Conservation (phyloP, 768 basidiomycete species). For the Omphalotus guepiniiformis region DNA sequence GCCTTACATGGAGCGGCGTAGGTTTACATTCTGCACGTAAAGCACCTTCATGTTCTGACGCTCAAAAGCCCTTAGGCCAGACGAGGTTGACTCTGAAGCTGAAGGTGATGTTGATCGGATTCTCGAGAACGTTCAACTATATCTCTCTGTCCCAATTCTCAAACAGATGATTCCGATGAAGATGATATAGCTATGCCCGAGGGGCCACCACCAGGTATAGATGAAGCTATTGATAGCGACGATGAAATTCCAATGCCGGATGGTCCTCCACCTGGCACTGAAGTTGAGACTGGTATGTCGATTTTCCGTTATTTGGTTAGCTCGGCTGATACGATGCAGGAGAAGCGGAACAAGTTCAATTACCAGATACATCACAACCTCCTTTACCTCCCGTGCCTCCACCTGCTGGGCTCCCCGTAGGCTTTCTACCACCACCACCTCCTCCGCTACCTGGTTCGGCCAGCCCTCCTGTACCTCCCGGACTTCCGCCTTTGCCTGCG, state of each 20-base stretch:
- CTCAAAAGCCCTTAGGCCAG: conserved; percentile 51
- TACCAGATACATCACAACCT: conserved; percentile 6
- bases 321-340: neutral
- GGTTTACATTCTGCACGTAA: conserved; percentile 24
- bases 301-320: neutral
- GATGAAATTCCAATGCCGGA: conserved; percentile 91
- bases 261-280: conserved; percentile 57
- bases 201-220: conserved; percentile 56
- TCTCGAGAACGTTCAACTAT: too few relatives aligned
- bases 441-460: conserved; percentile 20
- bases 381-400: conserved; percentile 13
- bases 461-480: neutral
- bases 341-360: neutral
- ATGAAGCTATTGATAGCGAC: conserved; percentile 51
- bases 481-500: conserved; percentile 15
- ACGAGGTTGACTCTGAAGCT: conserved; percentile 61
- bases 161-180: conserved; percentile 45
- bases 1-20: conserved; percentile 90
- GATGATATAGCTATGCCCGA: conserved; percentile 66
- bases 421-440: conserved; percentile 20
- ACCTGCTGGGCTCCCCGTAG: conserved; percentile 19
- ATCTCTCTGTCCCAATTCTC: conserved; percentile 1
- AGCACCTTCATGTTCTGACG: neutral
- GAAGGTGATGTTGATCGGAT: conserved; percentile 47
- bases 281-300: conserved; percentile 18